Percentiles rank a stretch among this genome's conserved stretches.
These are phyloP conservation scores for Aechmea fasciata DNA, from an alignment of 176 grass and related monocot genomes.

Conservation along the genomic window DNA sequence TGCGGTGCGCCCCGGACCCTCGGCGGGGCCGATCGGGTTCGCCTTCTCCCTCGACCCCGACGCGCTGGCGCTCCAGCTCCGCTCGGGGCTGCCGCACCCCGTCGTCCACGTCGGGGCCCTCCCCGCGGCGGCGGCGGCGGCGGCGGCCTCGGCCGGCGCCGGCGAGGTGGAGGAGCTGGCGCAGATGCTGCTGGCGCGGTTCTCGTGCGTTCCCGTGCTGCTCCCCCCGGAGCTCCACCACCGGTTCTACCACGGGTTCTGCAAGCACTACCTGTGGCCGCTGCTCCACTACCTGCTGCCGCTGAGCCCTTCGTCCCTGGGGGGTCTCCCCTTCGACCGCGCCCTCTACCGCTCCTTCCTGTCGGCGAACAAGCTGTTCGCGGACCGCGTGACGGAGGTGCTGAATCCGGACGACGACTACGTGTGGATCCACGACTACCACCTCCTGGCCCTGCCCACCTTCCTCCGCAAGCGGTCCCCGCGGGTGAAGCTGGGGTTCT, in stretches of 20 bases:
- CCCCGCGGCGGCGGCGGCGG: slow-evolving; percentile 8
- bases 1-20: slow-evolving; percentile 28
- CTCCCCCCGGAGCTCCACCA: slow-evolving; percentile 63
- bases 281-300: slow-evolving; percentile 91
- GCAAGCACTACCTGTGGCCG: slow-evolving; percentile 99
- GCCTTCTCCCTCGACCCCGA: slow-evolving; percentile 38
- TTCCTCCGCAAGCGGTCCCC: slow-evolving; percentile 87
- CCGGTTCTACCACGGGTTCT: slow-evolving; percentile 76
- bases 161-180: slow-evolving; percentile 35
- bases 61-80: slow-evolving; percentile 35
- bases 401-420: slow-evolving; percentile 75
- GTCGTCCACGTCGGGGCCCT: slow-evolving; percentile 36
- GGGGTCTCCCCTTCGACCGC: slow-evolving; percentile 74
- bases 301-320: slow-evolving; percentile 48
- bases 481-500: slow-evolving; percentile 63
- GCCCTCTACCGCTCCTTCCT: slow-evolving; percentile 85
- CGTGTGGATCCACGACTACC: slow-evolving; percentile 96
- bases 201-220: slow-evolving; percentile 67
- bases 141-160: neutral
- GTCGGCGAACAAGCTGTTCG: slow-evolving; percentile 79
- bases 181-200: slow-evolving; percentile 13
- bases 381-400: slow-evolving; percentile 79
- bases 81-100: slow-evolving; percentile 15
- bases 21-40: slow-evolving; percentile 29
- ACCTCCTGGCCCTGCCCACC: slow-evolving; percentile 80